These are phyloP conservation scores for Parathielavia appendiculata DNA, from an alignment of 495 filamentous ascomycete genomes.

Conservation along the genomic window DNA sequence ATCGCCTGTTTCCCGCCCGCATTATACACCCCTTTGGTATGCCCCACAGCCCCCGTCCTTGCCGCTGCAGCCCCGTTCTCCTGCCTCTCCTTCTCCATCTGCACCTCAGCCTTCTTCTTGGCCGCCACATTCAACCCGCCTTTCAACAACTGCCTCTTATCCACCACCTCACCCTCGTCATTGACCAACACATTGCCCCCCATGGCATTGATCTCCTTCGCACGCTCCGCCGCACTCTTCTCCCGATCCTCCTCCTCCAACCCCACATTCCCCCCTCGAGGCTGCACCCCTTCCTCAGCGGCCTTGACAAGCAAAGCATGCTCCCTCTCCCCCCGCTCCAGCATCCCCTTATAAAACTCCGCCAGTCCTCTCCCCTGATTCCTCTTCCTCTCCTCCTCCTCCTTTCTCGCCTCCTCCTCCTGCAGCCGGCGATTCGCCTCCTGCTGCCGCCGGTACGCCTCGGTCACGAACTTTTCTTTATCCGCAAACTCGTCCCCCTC, in stretches of 20 bases:
- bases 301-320: conserved; percentile 66
- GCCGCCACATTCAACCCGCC: conserved; percentile 81
- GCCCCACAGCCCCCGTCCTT: conserved; percentile 28
- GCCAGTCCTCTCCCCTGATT: conserved; percentile 73
- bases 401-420: conserved; percentile 68
- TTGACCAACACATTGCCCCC: conserved; percentile 72
- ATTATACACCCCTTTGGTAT: conserved; percentile 45
- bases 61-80: conserved; percentile 30
- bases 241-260: conserved; percentile 43
- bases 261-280: conserved; percentile 29
- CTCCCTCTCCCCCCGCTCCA: conserved; percentile 69
- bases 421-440: conserved; percentile 73
- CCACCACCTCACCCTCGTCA: conserved; percentile 89
- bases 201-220: conserved; percentile 64
- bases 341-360: conserved; percentile 77
- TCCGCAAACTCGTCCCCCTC: conserved; percentile 93
- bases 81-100: conserved; percentile 34
- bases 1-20: conserved; percentile 54
- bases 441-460: conserved; percentile 92
- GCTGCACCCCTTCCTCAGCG: conserved; percentile 55
- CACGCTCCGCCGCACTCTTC: conserved; percentile 67
- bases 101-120: conserved; percentile 44
- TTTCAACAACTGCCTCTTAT: conserved; percentile 83
- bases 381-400: conserved; percentile 63
- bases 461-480: conserved; percentile 95